These are phyloP conservation scores for Neonectria coccinea DNA, from an alignment of 2,329 filamentous ascomycete species.

Conservation along the genomic window DNA sequence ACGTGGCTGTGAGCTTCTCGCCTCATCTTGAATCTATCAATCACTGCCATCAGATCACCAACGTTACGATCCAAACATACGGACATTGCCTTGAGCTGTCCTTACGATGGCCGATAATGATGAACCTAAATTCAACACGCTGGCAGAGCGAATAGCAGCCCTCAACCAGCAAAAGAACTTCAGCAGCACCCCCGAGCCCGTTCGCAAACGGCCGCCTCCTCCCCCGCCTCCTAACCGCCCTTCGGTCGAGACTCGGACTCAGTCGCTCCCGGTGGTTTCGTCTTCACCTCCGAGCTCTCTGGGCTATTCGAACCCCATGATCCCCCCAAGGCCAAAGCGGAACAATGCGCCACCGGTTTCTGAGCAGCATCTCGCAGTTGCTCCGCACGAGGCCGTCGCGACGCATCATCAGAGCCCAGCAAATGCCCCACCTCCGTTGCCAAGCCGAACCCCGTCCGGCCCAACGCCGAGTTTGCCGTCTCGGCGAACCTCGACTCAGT, in stretches of 20 bases:
- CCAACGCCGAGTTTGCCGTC: slow-evolving; percentile 62
- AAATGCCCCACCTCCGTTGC: slow-evolving; percentile 52
- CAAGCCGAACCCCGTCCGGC: slow-evolving; percentile 46
- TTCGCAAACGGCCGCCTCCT: slow-evolving; percentile 56
- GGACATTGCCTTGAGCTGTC: slow-evolving; percentile 1
- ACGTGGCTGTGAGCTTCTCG: slow-evolving; percentile 16
- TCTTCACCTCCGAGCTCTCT: slow-evolving; percentile 39
- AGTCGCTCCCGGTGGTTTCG: slow-evolving; percentile 52
- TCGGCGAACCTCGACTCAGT: slow-evolving; percentile 60
- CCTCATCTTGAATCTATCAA: not conserved
- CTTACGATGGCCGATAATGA: slow-evolving; percentile 68
- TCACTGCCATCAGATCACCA: not conserved
- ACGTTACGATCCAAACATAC: not conserved
- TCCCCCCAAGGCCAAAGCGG: slow-evolving; percentile 39
- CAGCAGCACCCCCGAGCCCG: slow-evolving; percentile 56
- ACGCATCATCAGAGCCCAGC: slow-evolving; percentile 23
- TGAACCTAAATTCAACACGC: slow-evolving; percentile 70
- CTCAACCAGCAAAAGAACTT: slow-evolving; percentile 73
- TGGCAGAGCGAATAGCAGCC: slow-evolving; percentile 73
- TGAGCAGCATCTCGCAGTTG: slow-evolving; percentile 20
- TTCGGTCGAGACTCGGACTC: slow-evolving; percentile 50
- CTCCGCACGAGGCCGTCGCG: slow-evolving; percentile 24
- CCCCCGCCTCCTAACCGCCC: slow-evolving; percentile 58
- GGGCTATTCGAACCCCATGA: slow-evolving; percentile 30
- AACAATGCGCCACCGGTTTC: slow-evolving; percentile 29